Evolutionary conservation across 106 monocot species (phyloP).

Genomic region (Dendrobium huoshanense): DNA sequence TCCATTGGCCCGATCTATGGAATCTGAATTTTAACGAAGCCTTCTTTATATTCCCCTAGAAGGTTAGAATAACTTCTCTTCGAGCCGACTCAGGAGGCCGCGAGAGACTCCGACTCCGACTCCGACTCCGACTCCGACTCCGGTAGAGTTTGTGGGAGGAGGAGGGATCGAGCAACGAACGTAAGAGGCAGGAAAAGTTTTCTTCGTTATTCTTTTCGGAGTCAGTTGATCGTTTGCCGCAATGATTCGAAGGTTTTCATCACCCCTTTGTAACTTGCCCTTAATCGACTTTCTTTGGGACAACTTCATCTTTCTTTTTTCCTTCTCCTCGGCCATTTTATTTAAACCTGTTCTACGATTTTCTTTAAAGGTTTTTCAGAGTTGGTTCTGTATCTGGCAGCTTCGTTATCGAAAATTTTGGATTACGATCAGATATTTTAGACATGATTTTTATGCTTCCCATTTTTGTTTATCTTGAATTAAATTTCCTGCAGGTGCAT

Average conservation of each 20-base stretch:
- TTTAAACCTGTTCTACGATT: not conserved
- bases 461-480: not conserved
- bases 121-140: not conserved
- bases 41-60: too few relatives aligned
- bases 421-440: not conserved
- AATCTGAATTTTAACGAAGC: too few relatives aligned
- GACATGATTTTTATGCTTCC: not conserved
- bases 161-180: not conserved
- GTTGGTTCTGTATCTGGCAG: not conserved
- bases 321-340: not conserved
- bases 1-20: too few relatives aligned
- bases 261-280: not conserved
- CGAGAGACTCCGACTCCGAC: not conserved
- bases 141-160: not conserved
- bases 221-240: not conserved
- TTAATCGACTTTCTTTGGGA: not conserved
- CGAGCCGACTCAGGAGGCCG: not conserved
- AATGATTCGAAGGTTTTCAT: constrained; percentile 20
- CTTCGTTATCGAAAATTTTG: not conserved
- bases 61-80: not conserved
- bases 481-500: constrained; percentile 27
- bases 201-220: not conserved
- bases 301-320: not conserved
- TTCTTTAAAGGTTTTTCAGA: not conserved
- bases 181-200: not conserved